phyloP scores from a whole-genome alignment of 2,329 filamentous ascomycete genomes.

The Calonectria pteridis region DNA sequence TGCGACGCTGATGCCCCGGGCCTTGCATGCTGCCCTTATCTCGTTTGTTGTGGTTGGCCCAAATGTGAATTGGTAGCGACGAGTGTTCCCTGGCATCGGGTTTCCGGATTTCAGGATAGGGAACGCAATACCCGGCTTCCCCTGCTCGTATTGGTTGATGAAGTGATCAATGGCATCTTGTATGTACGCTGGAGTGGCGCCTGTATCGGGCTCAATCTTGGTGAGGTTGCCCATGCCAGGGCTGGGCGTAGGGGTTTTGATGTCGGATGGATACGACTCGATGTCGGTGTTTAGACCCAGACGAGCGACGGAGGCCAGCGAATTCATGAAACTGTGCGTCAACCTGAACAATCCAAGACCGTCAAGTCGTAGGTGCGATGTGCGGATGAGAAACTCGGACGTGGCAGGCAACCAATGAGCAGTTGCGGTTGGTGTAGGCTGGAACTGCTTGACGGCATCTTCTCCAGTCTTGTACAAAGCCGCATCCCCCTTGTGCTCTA shows the following conservation, averaged over 20 bases:
- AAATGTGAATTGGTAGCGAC: neutral
- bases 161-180: neutral
- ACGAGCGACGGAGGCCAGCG: neutral
- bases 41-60: neutral
- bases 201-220: neutral
- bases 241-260: neutral
- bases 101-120: neutral
- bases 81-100: neutral
- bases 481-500: neutral
- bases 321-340: constrained; percentile 1
- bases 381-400: constrained; percentile 3
- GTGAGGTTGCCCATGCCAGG: neutral
- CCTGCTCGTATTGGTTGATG: neutral
- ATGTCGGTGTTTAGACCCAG: neutral
- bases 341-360: neutral
- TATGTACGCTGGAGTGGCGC: neutral
- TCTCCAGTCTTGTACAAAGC: neutral
- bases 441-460: neutral
- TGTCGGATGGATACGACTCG: neutral
- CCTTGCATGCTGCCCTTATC: constrained; percentile 1
- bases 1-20: neutral
- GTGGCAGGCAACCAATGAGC: constrained; percentile 4
- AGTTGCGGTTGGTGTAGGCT: neutral
- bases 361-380: constrained; percentile 1
- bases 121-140: constrained; percentile 2